A percentile compares a stretch with the other conserved stretches of the same genome.
Conservation (phyloP, 2,329 filamentous ascomycete species). For the Neopestalotiopsis sp. region DNA sequence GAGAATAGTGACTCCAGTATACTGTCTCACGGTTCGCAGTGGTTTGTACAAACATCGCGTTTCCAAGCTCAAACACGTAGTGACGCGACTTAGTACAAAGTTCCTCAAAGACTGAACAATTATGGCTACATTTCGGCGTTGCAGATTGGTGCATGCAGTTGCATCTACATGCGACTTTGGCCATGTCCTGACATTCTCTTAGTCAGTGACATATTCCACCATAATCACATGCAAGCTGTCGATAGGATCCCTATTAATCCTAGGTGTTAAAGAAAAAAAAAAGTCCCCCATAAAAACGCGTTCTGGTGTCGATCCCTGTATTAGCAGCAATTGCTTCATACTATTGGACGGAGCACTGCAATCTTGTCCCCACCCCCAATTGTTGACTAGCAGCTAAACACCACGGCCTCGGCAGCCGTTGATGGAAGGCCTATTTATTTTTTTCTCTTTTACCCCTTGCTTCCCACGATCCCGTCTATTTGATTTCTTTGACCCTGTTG, state of each 20-base stretch:
- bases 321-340: background rate
- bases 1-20: too few species aligned
- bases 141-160: too few species aligned
- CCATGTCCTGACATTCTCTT: background rate
- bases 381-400: constrained; percentile 4
- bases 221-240: background rate
- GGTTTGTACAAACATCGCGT: too few species aligned
- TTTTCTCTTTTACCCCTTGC: background rate
- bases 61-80: too few species aligned
- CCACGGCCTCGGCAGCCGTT: background rate
- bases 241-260: background rate
- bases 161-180: too few species aligned
- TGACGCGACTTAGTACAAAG: too few species aligned
- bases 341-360: background rate
- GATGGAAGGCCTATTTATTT: background rate
- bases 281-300: background rate
- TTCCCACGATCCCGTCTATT: background rate
- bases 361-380: constrained; percentile 4
- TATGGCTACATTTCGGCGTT: too few species aligned
- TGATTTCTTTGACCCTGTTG: background rate
- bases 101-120: too few species aligned
- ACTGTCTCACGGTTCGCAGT: too few species aligned
- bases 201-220: background rate
- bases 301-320: background rate
- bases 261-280: background rate